Conservation (phyloP, 2,329 filamentous ascomycete genomes). For the Mariannaea sp. region DNA sequence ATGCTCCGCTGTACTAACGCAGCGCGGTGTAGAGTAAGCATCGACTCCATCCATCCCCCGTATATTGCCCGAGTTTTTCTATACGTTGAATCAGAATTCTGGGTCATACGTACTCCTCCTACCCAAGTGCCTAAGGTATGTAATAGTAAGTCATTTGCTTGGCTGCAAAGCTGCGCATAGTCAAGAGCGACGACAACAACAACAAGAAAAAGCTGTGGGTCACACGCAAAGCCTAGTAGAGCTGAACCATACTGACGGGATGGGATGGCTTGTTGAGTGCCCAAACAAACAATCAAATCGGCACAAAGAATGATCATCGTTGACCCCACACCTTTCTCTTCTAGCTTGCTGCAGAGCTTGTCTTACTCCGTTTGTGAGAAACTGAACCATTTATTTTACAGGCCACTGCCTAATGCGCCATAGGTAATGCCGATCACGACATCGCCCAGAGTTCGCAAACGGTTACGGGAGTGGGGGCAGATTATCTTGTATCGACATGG, state of each 20-base stretch:
- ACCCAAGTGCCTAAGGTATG: no score
- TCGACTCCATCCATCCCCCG: constrained; percentile 23
- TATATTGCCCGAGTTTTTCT: constrained; percentile 18
- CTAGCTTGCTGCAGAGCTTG: no score
- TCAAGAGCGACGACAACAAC: no score
- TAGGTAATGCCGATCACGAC: constrained; percentile 34
- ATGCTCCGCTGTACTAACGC: constrained; percentile 35
- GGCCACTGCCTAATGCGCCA: constrained; percentile 23
- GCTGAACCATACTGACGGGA: neutral
- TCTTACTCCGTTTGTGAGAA: no score
- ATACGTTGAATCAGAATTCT: constrained; percentile 1
- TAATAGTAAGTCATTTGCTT: no score
- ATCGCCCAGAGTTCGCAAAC: constrained; percentile 27
- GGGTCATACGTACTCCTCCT: no score
- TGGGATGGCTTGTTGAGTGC: neutral
- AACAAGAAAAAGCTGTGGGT: no score
- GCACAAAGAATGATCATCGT: no score
- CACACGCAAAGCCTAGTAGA: neutral
- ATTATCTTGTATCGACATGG: no score
- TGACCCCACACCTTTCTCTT: no score
- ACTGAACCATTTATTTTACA: no score
- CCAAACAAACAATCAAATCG: neutral
- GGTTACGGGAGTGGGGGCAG: constrained; percentile 29
- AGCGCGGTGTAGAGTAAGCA: constrained; percentile 29
- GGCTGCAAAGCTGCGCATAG: no score